A percentile compares a stretch with the other conserved stretches of the same genome.
Conservation (phyloP, 768 basidiomycete genomes). For the Tubosaeta sp. region DNA sequence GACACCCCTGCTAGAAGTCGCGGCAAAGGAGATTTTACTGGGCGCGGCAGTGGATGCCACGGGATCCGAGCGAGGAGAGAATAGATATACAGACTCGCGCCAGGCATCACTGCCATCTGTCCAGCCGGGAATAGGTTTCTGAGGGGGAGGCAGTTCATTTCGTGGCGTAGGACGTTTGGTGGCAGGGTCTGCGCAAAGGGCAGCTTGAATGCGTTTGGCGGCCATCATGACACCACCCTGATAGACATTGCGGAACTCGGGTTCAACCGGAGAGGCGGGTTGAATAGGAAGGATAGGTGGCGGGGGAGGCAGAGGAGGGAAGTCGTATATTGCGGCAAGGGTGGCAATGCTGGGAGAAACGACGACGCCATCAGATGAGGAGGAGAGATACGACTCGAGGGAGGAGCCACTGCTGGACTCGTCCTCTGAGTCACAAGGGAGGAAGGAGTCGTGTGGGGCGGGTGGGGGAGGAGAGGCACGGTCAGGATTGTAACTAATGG, state of each 20-base stretch:
- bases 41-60: constrained; percentile 27
- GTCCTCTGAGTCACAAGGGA: constrained; percentile 35
- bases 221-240: constrained; percentile 69
- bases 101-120: constrained; percentile 63
- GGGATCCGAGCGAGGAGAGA: constrained; percentile 39
- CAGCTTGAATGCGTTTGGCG: constrained; percentile 48
- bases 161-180: constrained; percentile 35
- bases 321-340: constrained; percentile 39
- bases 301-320: constrained; percentile 52
- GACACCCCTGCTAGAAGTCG: constrained; percentile 49
- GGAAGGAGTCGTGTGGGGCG: constrained; percentile 37
- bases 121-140: constrained; percentile 58
- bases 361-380: constrained; percentile 19
- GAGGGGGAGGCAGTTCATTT: constrained; percentile 31
- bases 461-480: constrained; percentile 39
- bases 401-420: constrained; percentile 41
- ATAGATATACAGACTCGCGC: constrained; percentile 60
- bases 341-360: constrained; percentile 34
- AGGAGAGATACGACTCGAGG: constrained; percentile 29
- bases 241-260: constrained; percentile 39
- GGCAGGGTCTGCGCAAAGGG: constrained; percentile 38
- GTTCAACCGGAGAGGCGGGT: constrained; percentile 21
- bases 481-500: constrained; percentile 46
- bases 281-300: constrained; percentile 36
- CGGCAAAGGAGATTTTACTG: constrained; percentile 41